A percentile compares a stretch with the other conserved stretches of the same genome.
phyloP scores from a whole-genome alignment of 179 eudicot species.

The Carnegiea gigantea region DNA sequence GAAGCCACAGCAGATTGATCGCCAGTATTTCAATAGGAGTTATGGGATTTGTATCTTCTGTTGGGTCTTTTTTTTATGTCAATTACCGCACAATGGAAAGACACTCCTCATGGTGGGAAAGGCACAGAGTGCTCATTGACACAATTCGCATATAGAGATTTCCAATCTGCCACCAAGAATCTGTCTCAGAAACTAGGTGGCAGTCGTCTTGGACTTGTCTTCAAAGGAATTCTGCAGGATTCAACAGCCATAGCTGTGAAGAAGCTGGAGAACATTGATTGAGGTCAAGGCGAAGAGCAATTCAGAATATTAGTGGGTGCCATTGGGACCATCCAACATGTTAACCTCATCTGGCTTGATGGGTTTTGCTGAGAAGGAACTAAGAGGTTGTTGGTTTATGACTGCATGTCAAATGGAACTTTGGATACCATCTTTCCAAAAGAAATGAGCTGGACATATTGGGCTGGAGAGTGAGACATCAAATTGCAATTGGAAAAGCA shows the following conservation, averaged over 20 bases:
- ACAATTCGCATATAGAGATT: constrained; percentile 39
- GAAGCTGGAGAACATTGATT: constrained; percentile 42
- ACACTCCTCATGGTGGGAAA: not conserved
- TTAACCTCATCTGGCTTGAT: constrained; percentile 46
- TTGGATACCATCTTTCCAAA: too few species aligned
- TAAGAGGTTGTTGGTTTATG: constrained; percentile 26
- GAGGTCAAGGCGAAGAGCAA: constrained; percentile 43
- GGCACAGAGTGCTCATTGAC: constrained; percentile 32
- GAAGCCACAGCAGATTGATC: not conserved
- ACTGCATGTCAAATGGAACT: too few species aligned
- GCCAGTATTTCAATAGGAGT: constrained; percentile 13
- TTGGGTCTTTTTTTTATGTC: not conserved
- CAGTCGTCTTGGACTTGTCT: constrained; percentile 51
- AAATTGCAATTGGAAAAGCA: too few species aligned
- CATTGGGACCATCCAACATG: constrained; percentile 52
- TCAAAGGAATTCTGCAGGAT: constrained; percentile 44
- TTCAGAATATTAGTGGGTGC: constrained; percentile 50
- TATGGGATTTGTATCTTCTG: constrained; percentile 12
- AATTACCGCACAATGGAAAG: not conserved
- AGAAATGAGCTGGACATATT: too few species aligned
- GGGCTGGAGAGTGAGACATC: too few species aligned
- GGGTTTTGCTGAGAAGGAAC: constrained; percentile 49
- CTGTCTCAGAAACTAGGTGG: constrained; percentile 50
- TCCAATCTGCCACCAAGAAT: constrained; percentile 47
- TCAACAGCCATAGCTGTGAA: constrained; percentile 45